Evolutionary conservation across 2,329 filamentous ascomycete genomes (phyloP).

Genomic region (Tolypocladium ophioglossoides): DNA sequence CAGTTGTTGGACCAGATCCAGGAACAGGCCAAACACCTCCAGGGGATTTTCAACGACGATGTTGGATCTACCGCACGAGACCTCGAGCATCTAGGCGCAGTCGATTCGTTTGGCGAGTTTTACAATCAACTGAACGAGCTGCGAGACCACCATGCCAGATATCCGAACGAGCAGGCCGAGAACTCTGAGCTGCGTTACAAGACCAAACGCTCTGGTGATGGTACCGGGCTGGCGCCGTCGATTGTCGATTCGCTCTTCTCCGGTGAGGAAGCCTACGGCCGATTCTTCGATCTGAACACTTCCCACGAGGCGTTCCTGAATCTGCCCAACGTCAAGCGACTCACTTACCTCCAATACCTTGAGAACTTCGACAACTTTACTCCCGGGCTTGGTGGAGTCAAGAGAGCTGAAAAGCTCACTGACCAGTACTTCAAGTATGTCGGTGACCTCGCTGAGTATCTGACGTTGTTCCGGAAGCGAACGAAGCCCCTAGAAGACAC

Average conservation of each 20-base stretch:
- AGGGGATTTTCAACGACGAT: constrained; percentile 76
- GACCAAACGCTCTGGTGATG: constrained; percentile 50
- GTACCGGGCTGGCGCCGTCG: constrained; percentile 50
- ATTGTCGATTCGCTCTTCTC: constrained; percentile 89
- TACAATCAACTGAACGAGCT: constrained; percentile 74
- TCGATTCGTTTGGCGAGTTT: constrained; percentile 84
- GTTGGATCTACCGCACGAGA: constrained; percentile 64
- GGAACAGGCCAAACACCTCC: constrained; percentile 67
- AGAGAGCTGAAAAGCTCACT: constrained; percentile 74
- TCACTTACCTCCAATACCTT: constrained; percentile 87
- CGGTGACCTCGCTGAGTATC: constrained; percentile 65
- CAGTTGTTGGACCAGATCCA: constrained; percentile 83
- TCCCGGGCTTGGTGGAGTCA: constrained; percentile 62
- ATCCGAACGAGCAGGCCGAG: constrained; percentile 90
- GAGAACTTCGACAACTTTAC: constrained; percentile 83
- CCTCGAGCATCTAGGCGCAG: constrained; percentile 71
- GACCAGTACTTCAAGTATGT: constrained; percentile 91
- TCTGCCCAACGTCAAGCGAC: constrained; percentile 71
- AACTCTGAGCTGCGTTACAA: constrained; percentile 92
- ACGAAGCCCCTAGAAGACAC: constrained; percentile 80
- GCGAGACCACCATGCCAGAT: constrained; percentile 79
- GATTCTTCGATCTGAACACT: constrained; percentile 79
- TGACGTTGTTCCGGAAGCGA: constrained; percentile 79
- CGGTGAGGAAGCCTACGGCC: constrained; percentile 86
- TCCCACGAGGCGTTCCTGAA: constrained; percentile 87